Base-by-base conservation (phyloP, 192 early-diverging fungal genomes). In the Haplosporangium gracile region DNA sequence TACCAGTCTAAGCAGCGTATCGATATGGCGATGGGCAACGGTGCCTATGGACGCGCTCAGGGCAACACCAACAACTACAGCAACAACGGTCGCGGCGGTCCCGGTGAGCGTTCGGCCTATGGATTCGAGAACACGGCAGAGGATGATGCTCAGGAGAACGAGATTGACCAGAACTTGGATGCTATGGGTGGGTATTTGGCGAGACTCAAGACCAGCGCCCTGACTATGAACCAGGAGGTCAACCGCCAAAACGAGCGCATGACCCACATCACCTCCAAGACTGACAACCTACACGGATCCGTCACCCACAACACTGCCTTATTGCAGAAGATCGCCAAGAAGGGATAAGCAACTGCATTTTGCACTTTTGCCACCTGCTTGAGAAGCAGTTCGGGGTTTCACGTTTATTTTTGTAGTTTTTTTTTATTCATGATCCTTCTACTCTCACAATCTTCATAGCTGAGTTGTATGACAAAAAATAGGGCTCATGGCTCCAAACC, bases 161-260 rank as follows among this genome's bases (percentile, higher is more conserved):
- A 95, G 76, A 91, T 96, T 77, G 91, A 96, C 85, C 72, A 85
- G 26, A 96, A 96, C 78, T 70, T 96, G 76, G 91, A 94, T 73
- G 70, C 90, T 72, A 88, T 95, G 60, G 88, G 92, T 65, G 81
- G 76, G 72, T 88, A 90, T 16, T 74, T 92, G 34, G 88, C 82
- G 15, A 79, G 90, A 36, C 87, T 95, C 68, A 94, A 94, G 91
- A 88, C 91, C 69, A 87, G 93, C 76, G 90, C 94, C 36, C 68
- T 91, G 29, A 88, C 92, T 69, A 93, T 92, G 78, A 89, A 85
- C 70, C 76, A 78, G 16, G 94, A 95, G 83, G 89, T 95, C 34
- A 88, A 92, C 71, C 86, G 91, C 16, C 94, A 95, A 79, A 92
- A 93, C 49, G 82, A 92, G 32, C 89, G 90, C 45, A 76, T 95